These are phyloP conservation scores for Zoysia matrella DNA, from an alignment of 202 grass and related monocot species.

Conservation along the genomic window DNA sequence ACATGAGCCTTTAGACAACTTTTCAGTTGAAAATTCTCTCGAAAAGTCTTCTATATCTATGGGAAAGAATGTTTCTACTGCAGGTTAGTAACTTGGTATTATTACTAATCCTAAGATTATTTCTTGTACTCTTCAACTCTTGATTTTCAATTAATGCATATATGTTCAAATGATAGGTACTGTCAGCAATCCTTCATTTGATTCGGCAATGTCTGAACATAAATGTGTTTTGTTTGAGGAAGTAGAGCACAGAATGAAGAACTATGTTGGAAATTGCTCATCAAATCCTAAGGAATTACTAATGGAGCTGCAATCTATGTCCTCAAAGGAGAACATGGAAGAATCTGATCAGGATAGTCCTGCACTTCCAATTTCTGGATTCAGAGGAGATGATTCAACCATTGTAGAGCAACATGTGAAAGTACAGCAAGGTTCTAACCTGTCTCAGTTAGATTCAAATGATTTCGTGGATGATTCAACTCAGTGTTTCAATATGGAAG, in stretches of 20 bases:
- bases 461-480: not conserved
- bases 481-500: not conserved
- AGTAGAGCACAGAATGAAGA: slow-evolving; percentile 7
- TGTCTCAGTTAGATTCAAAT: slow-evolving; percentile 11
- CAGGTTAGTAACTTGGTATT: slow-evolving; percentile 33
- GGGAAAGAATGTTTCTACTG: not conserved
- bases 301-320: slow-evolving; percentile 24
- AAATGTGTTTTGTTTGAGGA: slow-evolving; percentile 24
- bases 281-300: slow-evolving; percentile 32
- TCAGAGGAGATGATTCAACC: slow-evolving; percentile 9
- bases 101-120: not conserved
- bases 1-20: not conserved
- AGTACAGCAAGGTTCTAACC: slow-evolving; percentile 1
- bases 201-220: slow-evolving; percentile 9
- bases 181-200: not conserved
- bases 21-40: not conserved
- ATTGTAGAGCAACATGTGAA: not conserved
- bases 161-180: slow-evolving; percentile 41
- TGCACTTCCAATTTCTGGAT: slow-evolving; percentile 21
- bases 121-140: not conserved
- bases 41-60: not conserved
- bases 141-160: slow-evolving; percentile 27
- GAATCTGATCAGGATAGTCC: not conserved
- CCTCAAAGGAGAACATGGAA: slow-evolving; percentile 6
- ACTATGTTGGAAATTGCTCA: slow-evolving; percentile 41